Conservation (phyloP, 2,329 filamentous ascomycete genomes). For the Incumbomyces delicatus region DNA sequence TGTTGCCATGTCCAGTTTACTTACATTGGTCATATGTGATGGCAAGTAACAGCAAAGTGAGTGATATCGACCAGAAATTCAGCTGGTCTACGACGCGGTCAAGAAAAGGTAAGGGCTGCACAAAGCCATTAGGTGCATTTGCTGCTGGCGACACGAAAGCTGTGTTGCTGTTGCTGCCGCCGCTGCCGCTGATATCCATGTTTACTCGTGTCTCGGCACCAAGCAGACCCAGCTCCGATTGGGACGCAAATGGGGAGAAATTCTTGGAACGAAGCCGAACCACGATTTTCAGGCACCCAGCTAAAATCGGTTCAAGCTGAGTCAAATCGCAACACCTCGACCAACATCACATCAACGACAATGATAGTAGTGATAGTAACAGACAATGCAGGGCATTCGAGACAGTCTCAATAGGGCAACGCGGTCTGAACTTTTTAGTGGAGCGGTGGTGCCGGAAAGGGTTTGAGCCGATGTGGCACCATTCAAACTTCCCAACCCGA, state of each 20-base stretch:
- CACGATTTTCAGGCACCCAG: too few species aligned
- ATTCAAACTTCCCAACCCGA: too few species aligned
- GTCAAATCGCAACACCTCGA: too few species aligned
- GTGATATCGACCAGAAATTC: conserved; percentile 55
- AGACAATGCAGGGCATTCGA: background rate
- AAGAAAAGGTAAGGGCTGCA: conserved; percentile 11
- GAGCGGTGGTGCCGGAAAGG: background rate
- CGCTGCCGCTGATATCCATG: conserved; percentile 26
- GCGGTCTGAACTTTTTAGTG: conserved; percentile 2
- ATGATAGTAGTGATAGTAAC: too few species aligned
- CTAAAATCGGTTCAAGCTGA: too few species aligned
- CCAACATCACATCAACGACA: too few species aligned
- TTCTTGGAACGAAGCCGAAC: too few species aligned
- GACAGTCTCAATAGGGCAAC: background rate
- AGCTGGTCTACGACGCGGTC: conserved; percentile 23
- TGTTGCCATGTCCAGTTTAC: conserved; percentile 26
- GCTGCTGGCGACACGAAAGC: conserved; percentile 59
- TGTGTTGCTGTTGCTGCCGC: too few species aligned
- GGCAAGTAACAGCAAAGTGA: conserved; percentile 61
- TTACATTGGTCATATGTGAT: conserved; percentile 85
- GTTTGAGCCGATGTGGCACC: conserved; percentile 3
- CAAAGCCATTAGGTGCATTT: conserved; percentile 44
- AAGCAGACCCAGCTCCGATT: background rate
- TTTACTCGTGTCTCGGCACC: background rate
- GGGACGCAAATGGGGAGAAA: background rate